phyloP scores from a whole-genome alignment of 805 yeast species.

The Candida namnaoensis region DNA sequence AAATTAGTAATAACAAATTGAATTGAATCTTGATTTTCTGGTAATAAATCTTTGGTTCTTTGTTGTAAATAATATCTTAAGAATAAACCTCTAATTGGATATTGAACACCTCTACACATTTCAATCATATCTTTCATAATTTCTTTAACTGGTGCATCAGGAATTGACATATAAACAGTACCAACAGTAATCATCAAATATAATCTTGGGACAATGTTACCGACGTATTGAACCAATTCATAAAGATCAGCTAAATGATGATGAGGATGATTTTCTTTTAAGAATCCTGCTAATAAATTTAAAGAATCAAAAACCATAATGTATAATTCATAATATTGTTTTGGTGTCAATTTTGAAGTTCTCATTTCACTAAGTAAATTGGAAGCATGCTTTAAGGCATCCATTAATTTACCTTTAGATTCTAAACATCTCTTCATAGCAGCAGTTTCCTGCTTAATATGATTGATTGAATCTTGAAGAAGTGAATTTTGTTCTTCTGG shows the following conservation, averaged over 20 bases:
- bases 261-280: constrained; percentile 59
- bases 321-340: constrained; percentile 89
- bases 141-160: constrained; percentile 75
- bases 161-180: constrained; percentile 70
- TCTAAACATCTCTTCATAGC: constrained; percentile 74
- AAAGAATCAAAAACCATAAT: constrained; percentile 78
- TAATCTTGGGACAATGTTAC: constrained; percentile 85
- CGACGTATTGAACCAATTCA: constrained; percentile 91
- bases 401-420: constrained; percentile 64
- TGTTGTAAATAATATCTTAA: constrained; percentile 84
- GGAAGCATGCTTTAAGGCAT: constrained; percentile 82
- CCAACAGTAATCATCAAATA: constrained; percentile 96
- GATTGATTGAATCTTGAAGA: constrained; percentile 36
- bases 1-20: constrained; percentile 79
- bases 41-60: constrained; percentile 48
- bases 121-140: constrained; percentile 94
- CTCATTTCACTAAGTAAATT: constrained; percentile 75
- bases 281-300: constrained; percentile 52
- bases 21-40: constrained; percentile 51
- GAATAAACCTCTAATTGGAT: constrained; percentile 88
- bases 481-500: constrained; percentile 18
- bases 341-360: constrained; percentile 69
- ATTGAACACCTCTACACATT: constrained; percentile 96
- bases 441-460: constrained; percentile 61
- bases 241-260: constrained; percentile 82